Evolutionary conservation across 1,139 yeast genomes (phyloP), one percentile per base, ranked within the genome.

Genomic region (Saccharomyces pastorianus): DNA sequence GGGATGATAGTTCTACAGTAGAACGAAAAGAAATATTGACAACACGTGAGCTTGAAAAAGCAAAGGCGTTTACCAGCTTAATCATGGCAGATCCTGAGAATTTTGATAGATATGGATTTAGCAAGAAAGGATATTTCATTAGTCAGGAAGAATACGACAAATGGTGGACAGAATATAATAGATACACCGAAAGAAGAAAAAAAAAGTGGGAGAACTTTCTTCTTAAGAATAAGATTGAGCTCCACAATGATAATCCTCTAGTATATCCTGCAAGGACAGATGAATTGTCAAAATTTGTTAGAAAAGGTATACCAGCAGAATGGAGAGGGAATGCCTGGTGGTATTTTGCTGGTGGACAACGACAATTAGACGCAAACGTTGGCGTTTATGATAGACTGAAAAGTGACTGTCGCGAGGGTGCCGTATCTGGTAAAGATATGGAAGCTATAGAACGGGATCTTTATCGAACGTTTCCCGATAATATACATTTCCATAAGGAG

Each of bases 271-370:
- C 96, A 0, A 81, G 80, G 57, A 85, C 93, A 7, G 95, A 87
- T 56, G 89, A 88, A 63, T 77, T 90, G 57, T 85, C 85, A 65
- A 80, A 93, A 59, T 82, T 88, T 65, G 80, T 93, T 13, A 78
- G 97, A 54, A 85, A 87, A 66, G 99, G 99, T 4, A 85, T 91
- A 9, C 98, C 99, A 0, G 89, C 96, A 0, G 96, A 89, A 68
- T 90, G 97, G 96, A 75, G 99, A 61, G 99, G 98, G 0, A 83
- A 81, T 61, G 97, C 97, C 0, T 91, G 99, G 99, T 93, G 93
- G 76, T 84, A 82, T 73, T 91, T 88, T 70, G 96, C 96, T 11
- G 83, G 85, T 14, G 98, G 97, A 1, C 78, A 83, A 57, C 96
- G 89, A 55, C 80, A 79, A 61, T 71, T 88, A 55, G 83, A 80